Conservation (phyloP, 202 grass and related monocot species). For the Dendrocalamus latiflorus region DNA sequence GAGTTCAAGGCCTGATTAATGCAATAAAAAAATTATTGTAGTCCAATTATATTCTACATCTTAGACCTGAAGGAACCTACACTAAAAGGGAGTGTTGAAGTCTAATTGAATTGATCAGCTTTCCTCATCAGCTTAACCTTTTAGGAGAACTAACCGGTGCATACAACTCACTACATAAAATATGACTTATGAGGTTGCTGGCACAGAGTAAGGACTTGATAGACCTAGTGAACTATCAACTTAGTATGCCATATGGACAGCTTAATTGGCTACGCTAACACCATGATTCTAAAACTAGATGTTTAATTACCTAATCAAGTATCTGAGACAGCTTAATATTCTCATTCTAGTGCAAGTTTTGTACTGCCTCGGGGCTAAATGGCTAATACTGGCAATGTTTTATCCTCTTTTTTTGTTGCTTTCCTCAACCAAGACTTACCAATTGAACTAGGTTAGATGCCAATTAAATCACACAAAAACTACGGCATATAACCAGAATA, state of each 20-base stretch:
- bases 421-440: background rate
- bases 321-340: background rate
- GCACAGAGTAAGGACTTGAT: background rate
- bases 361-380: background rate
- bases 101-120: no score
- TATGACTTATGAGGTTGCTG: background rate
- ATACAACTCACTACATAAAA: no score
- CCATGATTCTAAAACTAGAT: background rate
- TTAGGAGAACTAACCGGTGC: fast-evolving
- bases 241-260: background rate
- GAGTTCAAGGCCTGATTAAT: no score
- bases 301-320: background rate
- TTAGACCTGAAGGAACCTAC: no score
- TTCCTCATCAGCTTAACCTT: no score
- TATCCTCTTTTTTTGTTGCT: background rate
- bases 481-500: background rate
- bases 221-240: background rate
- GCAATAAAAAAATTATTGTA: no score
- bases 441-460: background rate
- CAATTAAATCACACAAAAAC: background rate
- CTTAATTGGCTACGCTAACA: background rate
- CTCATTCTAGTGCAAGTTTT: background rate
- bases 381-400: background rate
- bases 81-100: no score
- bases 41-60: no score